Evolutionary conservation across 1,139 yeast genomes (phyloP), one percentile per base, ranked within the genome.

Genomic region (Ogataea hybrid): DNA sequence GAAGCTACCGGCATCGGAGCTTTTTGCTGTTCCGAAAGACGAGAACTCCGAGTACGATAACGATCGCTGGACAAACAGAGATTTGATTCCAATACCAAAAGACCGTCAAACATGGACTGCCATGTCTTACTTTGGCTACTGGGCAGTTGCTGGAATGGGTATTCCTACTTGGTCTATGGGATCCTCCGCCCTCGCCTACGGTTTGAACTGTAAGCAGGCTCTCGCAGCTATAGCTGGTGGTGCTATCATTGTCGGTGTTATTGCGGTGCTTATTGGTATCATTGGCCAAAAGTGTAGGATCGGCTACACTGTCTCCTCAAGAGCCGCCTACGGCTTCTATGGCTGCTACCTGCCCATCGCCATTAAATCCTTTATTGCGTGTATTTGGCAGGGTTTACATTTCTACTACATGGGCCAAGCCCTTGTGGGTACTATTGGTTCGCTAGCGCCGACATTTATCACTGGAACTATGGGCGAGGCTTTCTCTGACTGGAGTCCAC

Each of bases 261-360:
- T 54, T 38, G 52, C 53, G 8, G 56, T 53, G 32, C 41, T 49
- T 18, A 51, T 48, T 25, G 56, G 56, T 5, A 41, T 54, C 37
- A 49, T 48, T 25, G 57, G 57, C 16, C 50, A 53, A 14, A 47
- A 43, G n/a, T 52, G 53, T 32, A 50, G 52, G 31, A 46, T 52
- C 18, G 57, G 57, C n/a, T 54, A 50, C 28, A 55, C 58, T 8
- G 53, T 50, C 4, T 38, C 53, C 5, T 38, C 54, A 1, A 41
- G 57, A 32, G 48, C 56, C 2, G 40, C 49, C 0, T 52, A 39
- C 39, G 58, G 58, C 10, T 51, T 52, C 18, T 47, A 49, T 36
- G 75, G 75, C n/a, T 68, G 72, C 9, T 64, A 63, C 25, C 50
- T 71, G 16, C 73, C 74, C 33, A 63, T 72, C 39, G 47, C 69